phyloP scores from a whole-genome alignment of 179 eudicot genomes.

The Beta corolliflora region DNA sequence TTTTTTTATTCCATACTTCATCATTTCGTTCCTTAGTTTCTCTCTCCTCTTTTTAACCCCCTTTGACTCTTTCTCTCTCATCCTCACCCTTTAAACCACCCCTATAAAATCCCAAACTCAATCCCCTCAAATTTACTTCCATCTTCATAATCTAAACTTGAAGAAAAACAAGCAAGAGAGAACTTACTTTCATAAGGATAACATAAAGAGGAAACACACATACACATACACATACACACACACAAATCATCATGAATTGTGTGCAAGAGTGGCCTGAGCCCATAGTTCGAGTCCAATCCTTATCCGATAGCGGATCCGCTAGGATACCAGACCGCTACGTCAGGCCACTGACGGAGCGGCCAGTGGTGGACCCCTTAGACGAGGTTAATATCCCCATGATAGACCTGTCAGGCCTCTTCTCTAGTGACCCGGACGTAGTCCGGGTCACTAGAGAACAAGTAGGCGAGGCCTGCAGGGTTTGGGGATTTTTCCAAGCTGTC shows the following conservation, averaged over 20 bases:
- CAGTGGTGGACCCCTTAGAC: conserved; percentile 28
- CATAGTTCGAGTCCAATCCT: conserved; percentile 61
- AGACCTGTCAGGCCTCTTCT: conserved; percentile 47
- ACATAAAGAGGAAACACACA: not conserved
- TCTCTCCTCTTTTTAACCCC: not conserved
- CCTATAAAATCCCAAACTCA: conserved; percentile 6
- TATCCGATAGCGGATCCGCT: conserved; percentile 56
- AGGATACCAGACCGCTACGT: conserved; percentile 60
- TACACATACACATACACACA: no score
- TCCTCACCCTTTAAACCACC: not conserved
- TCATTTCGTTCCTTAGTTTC: not conserved
- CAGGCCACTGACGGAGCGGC: conserved; percentile 49
- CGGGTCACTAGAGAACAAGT: conserved; percentile 33
- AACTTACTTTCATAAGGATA: no score
- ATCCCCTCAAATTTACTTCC: not conserved
- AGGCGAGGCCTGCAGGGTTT: conserved; percentile 54
- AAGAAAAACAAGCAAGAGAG: not conserved
- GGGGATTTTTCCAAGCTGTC: conserved; percentile 89
- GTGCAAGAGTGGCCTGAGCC: conserved; percentile 82
- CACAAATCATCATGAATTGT: conserved; percentile 30
- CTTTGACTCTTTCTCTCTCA: conserved; percentile 2
- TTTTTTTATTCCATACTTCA: not conserved
- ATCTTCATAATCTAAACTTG: not conserved
- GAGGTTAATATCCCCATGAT: conserved; percentile 51
- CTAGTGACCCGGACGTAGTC: conserved; percentile 16